Base-by-base conservation (phyloP, 192 early-diverging fungal genomes). In the Dimargaris cristalligena region DNA sequence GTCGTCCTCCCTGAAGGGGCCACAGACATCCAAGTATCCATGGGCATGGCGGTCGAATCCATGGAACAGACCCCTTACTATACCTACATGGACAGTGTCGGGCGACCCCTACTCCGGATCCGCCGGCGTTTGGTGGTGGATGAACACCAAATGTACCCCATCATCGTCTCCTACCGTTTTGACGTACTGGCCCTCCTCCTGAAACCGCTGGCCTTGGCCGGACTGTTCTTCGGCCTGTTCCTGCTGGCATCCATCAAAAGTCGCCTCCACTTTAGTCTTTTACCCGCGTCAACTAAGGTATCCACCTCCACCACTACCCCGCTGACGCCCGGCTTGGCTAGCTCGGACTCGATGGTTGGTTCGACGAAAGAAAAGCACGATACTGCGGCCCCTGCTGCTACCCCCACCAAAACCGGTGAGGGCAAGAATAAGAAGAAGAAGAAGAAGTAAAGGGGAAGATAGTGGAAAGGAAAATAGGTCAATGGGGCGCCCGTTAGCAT, bases 1-100 rank as follows among this genome's bases (percentile, higher is more conserved):
- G 65, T 96, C 2, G 79, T 89, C 41, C 74, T 99, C 35, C 96
- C 96, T 1, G 94, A 99, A 62, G 94, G 96, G 33, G 88, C 92
- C 3, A 63, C 55, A 79, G 70, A 89, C 56, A 73, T 89, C 18
- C 65, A 85, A 52, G 78, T 92, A 0, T 46, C 65, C 2, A 44
- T 75, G 31, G 84, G 88, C 25, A 80, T 83, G 45, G 52, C 63
- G n/a, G 67, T 88, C 9, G 85, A 88, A 34, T 35, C 61, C 11
- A 50, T 80, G 6, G 58, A 60, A 29, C 62, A 82, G 41, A 60
- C 60, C 23, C 79, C 73, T 10, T 73, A 73, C 31, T 84, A 78
- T 62, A 89, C 88, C 13, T 90, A 91, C 68, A 78, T 99, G 56
- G 96, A 99, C 76, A 84, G 88, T 13, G 80, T 80, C 41, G 96